These are phyloP conservation scores for Talaromyces marneffei DNA, from an alignment of 2,329 filamentous ascomycete genomes.

Conservation along the genomic window DNA sequence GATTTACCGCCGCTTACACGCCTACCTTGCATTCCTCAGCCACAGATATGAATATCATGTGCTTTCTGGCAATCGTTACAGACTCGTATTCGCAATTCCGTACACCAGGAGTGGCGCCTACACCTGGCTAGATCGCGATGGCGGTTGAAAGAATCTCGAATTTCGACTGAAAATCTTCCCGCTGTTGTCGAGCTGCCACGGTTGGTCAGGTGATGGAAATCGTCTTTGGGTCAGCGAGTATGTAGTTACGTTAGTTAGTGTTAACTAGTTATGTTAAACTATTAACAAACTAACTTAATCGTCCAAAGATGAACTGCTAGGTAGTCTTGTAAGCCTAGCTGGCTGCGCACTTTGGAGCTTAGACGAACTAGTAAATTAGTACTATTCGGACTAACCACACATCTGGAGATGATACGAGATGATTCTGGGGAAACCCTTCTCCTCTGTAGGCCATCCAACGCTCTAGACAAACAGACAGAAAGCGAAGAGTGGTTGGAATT, in stretches of 20 bases:
- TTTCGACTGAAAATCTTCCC: not conserved
- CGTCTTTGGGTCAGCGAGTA: not conserved
- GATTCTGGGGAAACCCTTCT: not conserved
- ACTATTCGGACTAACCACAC: not conserved
- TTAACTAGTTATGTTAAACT: too few species aligned
- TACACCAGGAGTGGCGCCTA: not conserved
- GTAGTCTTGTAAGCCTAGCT: not conserved
- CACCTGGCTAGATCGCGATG: not conserved
- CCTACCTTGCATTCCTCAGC: not conserved
- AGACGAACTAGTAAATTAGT: not conserved
- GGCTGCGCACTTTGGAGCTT: not conserved
- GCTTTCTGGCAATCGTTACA: not conserved
- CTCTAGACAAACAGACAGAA: not conserved
- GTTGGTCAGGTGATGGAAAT: not conserved
- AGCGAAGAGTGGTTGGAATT: not conserved
- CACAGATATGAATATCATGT: not conserved
- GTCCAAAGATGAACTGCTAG: too few species aligned
- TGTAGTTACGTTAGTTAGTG: not conserved
- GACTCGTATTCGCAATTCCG: not conserved
- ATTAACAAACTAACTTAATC: too few species aligned
- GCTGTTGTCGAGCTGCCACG: not conserved
- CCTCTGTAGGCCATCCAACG: too few species aligned
- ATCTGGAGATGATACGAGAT: not conserved
- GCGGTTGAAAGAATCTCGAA: not conserved
- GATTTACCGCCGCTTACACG: not conserved